Conservation (phyloP, 441 rosid species). For the Populus hybrid region DNA sequence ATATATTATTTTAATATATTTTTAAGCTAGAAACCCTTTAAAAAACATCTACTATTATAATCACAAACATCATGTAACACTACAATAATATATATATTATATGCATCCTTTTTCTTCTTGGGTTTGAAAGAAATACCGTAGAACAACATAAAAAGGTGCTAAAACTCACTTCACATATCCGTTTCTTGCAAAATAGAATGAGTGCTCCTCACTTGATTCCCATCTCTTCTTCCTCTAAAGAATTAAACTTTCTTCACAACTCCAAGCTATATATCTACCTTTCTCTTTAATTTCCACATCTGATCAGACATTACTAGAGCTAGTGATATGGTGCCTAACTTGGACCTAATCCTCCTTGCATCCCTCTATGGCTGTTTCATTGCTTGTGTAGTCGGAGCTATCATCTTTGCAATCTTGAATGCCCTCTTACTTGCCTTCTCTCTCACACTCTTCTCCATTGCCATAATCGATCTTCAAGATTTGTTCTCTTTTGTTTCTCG, state of each 20-base stretch:
- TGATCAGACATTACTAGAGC: background rate
- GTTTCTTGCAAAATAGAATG: constrained; percentile 5
- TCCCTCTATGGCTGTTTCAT: constrained; percentile 31
- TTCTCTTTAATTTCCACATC: background rate
- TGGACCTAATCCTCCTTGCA: constrained; percentile 35
- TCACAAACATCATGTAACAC: accelerated
- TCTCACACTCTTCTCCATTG: constrained; percentile 24
- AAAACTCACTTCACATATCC: background rate
- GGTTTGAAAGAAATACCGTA: background rate
- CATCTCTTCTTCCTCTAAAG: background rate
- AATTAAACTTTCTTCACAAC: background rate
- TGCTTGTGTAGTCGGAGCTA: constrained; percentile 11
- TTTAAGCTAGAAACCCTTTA: no score
- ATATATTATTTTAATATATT: no score
- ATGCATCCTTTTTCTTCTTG: background rate
- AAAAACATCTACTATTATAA: no score
- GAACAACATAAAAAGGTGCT: background rate
- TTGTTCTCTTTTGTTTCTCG: constrained; percentile 1
- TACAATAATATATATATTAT: no score
- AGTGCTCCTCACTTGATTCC: constrained; percentile 50
- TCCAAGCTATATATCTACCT: background rate
- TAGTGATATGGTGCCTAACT: constrained; percentile 27
- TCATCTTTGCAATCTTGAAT: constrained; percentile 16
- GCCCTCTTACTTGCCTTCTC: constrained; percentile 27
- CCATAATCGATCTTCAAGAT: constrained; percentile 25